Evolutionary conservation across 768 basidiomycete species (phyloP).

Genomic region (Russula compacta): DNA sequence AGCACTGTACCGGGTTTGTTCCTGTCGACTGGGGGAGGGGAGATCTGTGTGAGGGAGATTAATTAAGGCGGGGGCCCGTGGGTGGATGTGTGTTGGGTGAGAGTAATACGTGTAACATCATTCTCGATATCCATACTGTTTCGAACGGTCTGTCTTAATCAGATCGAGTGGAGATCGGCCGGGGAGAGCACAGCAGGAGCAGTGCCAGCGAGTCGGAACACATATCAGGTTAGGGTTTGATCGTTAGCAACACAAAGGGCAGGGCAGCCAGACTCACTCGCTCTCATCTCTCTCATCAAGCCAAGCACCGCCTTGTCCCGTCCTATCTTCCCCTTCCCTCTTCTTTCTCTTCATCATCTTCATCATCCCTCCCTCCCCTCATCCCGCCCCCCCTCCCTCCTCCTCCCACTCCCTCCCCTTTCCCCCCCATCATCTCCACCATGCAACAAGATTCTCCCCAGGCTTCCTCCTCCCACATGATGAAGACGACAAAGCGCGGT

Average conservation of each 20-base stretch:
- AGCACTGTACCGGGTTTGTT: neutral
- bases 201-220: neutral
- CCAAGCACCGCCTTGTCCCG: neutral
- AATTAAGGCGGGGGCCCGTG: conserved; percentile 9
- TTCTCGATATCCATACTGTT: too few species aligned
- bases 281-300: conserved; percentile 2
- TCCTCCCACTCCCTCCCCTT: conserved; percentile 21
- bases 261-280: too few species aligned
- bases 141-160: too few species aligned
- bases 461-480: conserved; percentile 82
- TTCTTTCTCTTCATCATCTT: conserved; percentile 28
- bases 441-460: conserved; percentile 38
- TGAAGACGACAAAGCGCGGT: conserved; percentile 97
- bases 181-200: too few species aligned
- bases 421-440: conserved; percentile 23
- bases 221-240: neutral
- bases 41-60: conserved; percentile 9
- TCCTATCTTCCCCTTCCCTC: conserved; percentile 19
- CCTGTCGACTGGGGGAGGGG: neutral
- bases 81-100: neutral
- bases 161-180: too few species aligned
- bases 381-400: conserved; percentile 26
- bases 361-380: conserved; percentile 20
- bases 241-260: neutral
- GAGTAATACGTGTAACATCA: too few species aligned